Base-by-base conservation (phyloP, 2,329 filamentous ascomycete genomes). In the Diaporthe sp. region DNA sequence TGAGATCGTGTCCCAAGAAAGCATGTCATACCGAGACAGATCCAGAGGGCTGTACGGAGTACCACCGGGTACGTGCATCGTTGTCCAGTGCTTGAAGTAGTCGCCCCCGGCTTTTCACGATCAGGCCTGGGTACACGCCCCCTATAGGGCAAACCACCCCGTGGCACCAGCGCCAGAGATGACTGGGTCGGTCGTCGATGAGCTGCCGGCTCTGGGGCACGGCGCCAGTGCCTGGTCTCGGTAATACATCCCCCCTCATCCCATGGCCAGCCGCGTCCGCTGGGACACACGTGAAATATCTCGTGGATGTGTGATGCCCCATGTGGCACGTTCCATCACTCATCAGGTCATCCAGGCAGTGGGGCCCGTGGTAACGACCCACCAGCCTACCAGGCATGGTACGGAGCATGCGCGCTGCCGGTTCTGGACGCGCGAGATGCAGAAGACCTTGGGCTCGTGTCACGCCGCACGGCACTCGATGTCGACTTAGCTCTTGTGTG, bases 231-330 rank as follows among this genome's bases (percentile, higher is more conserved):
- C 39, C 28, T 68, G 42, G n/a, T 20, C 8, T 47, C 20, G 42
- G 34, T 55, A 22, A 31, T 37, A n/a, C 8, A 57, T 34, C 25
- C 31, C 31, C 31, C 34, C 22, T 2, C 25, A 47, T 44, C 15
- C 57, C 37, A 34, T 55, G 57, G 55, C 55, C 55, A 63, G 55
- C 72, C 47, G 61, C 57, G 63, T 74, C 55, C 31, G 22, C n/a
- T 37, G 60, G 25, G 28, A 9, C 61, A 76, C 63, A 58, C 74
- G 72, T 61, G 61, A 61, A 71, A 58, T 57, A 39, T 73, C 25
- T 20, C 22, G 47, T 37, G 44, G 47, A 25, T 42, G 53, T 71
- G 42, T 51, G 2, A 17, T 25, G 2, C 39, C 63, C 20, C 44
- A 4, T 51, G 63, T 68, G 31, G 44, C 63, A 53, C 49, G 63